Conservation (phyloP, 371 early-diverging fungal species). For the Circinella minor region DNA sequence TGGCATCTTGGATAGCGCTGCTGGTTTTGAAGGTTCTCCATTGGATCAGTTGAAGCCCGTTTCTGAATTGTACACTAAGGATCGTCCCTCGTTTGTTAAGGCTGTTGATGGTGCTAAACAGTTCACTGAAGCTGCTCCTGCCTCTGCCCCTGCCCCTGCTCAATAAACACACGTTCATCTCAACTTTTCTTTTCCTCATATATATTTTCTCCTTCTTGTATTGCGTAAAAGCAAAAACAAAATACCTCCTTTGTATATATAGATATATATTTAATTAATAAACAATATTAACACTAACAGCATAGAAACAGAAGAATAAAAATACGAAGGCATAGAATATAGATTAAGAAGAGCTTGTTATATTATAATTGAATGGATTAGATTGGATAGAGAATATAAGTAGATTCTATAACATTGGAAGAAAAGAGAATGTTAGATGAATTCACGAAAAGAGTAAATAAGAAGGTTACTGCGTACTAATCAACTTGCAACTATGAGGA, state of each 20-base stretch:
- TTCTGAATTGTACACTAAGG: conserved; percentile 25
- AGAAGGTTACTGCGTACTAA: no score
- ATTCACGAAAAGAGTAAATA: no score
- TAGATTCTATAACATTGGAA: no score
- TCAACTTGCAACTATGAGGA: no score
- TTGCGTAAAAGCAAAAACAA: not conserved
- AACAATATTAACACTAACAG: not conserved
- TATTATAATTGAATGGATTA: no score
- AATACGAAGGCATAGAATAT: not conserved
- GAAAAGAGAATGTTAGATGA: no score
- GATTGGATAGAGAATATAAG: no score
- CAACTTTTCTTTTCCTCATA: not conserved
- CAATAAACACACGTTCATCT: not conserved
- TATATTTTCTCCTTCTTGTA: not conserved
- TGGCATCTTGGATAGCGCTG: conserved; percentile 26
- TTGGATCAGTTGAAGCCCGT: conserved; percentile 22
- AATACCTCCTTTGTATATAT: not conserved
- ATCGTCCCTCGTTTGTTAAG: conserved; percentile 27
- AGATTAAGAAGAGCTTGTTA: no score
- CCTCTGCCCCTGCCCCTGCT: not conserved
- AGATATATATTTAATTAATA: no score
- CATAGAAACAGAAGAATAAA: not conserved
- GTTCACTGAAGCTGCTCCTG: conserved; percentile 20
- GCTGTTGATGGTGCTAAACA: conserved; percentile 30
- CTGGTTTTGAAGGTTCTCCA: conserved; percentile 13